These are phyloP conservation scores for Trichoderma sp. DNA, from an alignment of 2,329 filamentous ascomycete genomes.

Conservation along the genomic window DNA sequence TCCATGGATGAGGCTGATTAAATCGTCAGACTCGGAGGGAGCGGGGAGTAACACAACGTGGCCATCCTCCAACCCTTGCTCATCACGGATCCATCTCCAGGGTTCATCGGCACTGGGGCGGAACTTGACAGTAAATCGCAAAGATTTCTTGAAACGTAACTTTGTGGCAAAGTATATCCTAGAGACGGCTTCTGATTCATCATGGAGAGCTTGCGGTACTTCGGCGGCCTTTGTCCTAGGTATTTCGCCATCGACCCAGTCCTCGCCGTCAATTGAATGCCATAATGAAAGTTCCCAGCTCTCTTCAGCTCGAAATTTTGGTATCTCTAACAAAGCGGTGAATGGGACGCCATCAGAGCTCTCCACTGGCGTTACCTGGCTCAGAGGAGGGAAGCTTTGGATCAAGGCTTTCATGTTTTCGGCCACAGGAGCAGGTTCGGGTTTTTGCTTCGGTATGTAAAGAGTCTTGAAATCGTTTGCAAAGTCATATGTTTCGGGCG, in stretches of 20 bases:
- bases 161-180: constrained; percentile 54
- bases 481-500: constrained; percentile 33
- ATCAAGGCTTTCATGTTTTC: constrained; percentile 39
- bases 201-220: constrained; percentile 51
- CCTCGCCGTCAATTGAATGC: constrained; percentile 58
- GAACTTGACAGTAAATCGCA: constrained; percentile 71
- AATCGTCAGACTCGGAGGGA: constrained; percentile 34
- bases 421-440: constrained; percentile 26
- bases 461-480: constrained; percentile 37
- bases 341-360: constrained; percentile 50
- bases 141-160: constrained; percentile 45
- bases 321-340: constrained; percentile 67
- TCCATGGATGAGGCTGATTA: constrained; percentile 55
- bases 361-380: constrained; percentile 64
- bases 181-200: constrained; percentile 23
- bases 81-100: constrained; percentile 71
- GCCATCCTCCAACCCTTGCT: constrained; percentile 62
- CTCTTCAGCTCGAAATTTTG: constrained; percentile 49
- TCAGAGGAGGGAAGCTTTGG: constrained; percentile 66
- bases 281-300: constrained; percentile 73
- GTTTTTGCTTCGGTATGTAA: constrained; percentile 39
- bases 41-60: constrained; percentile 48
- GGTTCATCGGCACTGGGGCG: constrained; percentile 47
- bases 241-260: constrained; percentile 53
- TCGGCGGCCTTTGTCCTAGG: constrained; percentile 25